Conservation (phyloP, 2,329 filamentous ascomycete genomes). For the Xylariaceae sp. region DNA sequence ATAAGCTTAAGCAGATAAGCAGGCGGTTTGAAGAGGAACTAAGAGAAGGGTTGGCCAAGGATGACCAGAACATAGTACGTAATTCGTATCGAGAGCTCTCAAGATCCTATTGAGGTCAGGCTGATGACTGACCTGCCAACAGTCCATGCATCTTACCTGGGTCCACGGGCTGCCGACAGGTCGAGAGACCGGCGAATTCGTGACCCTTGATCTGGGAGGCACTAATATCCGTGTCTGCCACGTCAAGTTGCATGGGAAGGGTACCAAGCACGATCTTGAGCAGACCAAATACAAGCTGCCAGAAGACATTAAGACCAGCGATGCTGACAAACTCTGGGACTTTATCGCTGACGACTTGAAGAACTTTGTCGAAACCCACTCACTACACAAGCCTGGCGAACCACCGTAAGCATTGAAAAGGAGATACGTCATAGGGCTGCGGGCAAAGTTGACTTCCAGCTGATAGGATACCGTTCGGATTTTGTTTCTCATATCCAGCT, state of each 20-base stretch:
- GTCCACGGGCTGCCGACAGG: neutral
- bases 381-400: neutral
- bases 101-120: neutral
- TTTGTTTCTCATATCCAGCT: conserved; percentile 2
- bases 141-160: conserved; percentile 1
- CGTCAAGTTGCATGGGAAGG: neutral
- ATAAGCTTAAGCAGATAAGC: conserved; percentile 1
- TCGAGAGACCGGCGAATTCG: neutral
- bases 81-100: neutral
- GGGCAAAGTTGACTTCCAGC: neutral
- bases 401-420: neutral
- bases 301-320: neutral
- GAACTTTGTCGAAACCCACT: neutral
- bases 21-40: conserved; percentile 1
- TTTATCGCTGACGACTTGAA: neutral
- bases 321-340: conserved; percentile 1
- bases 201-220: conserved; percentile 1
- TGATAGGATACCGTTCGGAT: neutral
- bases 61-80: conserved; percentile 2
- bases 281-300: neutral
- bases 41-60: neutral
- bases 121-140: neutral
- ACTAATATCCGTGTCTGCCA: conserved; percentile 1
- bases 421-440: no score
- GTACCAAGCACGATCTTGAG: neutral